Evolutionary conservation across 2,329 filamentous ascomycete genomes (phyloP).

Genomic region (Delphinella strobiligena): DNA sequence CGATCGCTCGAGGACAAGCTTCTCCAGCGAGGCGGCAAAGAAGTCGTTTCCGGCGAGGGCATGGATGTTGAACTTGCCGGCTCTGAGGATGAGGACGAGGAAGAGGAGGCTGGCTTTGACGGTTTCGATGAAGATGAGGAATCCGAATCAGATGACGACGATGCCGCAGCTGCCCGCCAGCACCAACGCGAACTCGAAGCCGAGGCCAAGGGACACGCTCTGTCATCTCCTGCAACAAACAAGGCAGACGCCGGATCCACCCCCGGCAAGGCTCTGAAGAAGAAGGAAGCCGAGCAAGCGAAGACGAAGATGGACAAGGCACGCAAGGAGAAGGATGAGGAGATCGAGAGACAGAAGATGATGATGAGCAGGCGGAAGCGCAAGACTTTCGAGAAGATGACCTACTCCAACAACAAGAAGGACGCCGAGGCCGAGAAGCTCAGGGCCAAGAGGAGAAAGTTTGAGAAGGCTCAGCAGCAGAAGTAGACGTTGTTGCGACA

Average conservation of each 20-base stretch:
- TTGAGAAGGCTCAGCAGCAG: constrained; percentile 49
- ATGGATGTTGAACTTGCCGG: constrained; percentile 37
- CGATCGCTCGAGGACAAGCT: constrained; percentile 19
- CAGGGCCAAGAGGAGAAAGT: constrained; percentile 76
- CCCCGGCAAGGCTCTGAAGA: constrained; percentile 49
- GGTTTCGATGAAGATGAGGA: constrained; percentile 36
- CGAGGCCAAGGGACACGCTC: constrained; percentile 62
- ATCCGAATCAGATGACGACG: constrained; percentile 43
- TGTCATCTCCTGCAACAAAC: constrained; percentile 20
- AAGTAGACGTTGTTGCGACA: neutral
- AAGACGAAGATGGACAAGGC: constrained; percentile 55
- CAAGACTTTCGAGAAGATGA: constrained; percentile 95
- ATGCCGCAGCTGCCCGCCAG: constrained; percentile 49
- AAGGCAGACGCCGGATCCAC: constrained; percentile 38
- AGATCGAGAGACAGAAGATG: constrained; percentile 85
- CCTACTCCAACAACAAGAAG: constrained; percentile 88
- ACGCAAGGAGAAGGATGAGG: constrained; percentile 59
- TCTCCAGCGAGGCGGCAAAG: constrained; percentile 12
- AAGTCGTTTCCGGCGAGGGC: constrained; percentile 20
- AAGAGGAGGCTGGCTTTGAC: constrained; percentile 33
- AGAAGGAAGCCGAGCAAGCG: constrained; percentile 54
- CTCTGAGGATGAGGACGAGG: constrained; percentile 33
- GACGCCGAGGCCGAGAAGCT: constrained; percentile 81
- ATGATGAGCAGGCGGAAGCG: constrained; percentile 98
- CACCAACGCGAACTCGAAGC: constrained; percentile 89